A percentile compares a stretch with the other conserved stretches of the same genome.
phyloP scores from a whole-genome alignment of 345 rosid species.

The Pelargonium nanum region DNA sequence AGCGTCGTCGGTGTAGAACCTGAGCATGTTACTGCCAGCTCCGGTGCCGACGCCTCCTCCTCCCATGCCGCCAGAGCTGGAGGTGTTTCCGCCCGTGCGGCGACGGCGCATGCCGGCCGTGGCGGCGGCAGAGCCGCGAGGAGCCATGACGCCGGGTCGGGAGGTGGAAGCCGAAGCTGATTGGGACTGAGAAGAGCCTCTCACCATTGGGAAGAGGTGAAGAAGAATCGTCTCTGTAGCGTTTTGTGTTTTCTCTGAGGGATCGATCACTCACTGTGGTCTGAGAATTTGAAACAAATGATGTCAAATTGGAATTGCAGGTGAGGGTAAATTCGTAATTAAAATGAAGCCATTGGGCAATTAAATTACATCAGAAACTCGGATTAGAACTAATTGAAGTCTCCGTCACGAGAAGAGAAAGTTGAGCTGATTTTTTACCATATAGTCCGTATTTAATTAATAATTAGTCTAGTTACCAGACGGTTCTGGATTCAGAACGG shows the following conservation, averaged over 20 bases:
- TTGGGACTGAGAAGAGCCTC: constrained; percentile 83
- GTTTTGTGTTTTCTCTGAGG: constrained; percentile 1
- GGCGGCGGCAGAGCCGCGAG: constrained; percentile 87
- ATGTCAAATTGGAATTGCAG: neutral
- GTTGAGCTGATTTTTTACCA: no score
- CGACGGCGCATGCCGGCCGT: constrained; percentile 95
- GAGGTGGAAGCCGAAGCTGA: constrained; percentile 43
- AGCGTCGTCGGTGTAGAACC: constrained; percentile 89
- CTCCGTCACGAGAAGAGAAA: neutral
- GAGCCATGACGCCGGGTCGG: constrained; percentile 64
- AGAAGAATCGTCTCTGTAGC: neutral
- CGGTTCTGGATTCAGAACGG: no score
- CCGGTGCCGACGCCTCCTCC: constrained; percentile 29
- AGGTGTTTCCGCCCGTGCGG: constrained; percentile 34
- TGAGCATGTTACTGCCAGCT: constrained; percentile 59
- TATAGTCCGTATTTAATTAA: no score
- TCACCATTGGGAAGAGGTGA: constrained; percentile 36
- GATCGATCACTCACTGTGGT: neutral
- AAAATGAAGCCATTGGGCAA: no score
- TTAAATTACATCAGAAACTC: no score
- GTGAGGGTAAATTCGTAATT: neutral
- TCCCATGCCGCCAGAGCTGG: constrained; percentile 23
- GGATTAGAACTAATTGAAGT: no score
- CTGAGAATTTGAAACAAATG: neutral
- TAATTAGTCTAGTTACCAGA: no score